Evolutionary conservation across 2,329 filamentous ascomycete species (phyloP).

Genomic region (Monosporascus sp.): DNA sequence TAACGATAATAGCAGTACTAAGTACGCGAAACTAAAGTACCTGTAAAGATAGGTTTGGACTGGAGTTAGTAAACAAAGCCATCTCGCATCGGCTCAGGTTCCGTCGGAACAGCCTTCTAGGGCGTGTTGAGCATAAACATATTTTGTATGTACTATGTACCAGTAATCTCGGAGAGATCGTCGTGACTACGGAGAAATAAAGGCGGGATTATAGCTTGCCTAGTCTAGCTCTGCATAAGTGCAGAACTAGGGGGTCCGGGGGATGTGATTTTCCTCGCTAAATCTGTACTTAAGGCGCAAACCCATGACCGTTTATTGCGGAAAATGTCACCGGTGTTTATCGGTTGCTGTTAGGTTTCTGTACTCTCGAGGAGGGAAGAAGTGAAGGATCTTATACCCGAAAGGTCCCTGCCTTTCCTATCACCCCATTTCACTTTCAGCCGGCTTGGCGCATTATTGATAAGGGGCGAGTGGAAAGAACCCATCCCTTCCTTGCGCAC

Average conservation of each 20-base stretch:
- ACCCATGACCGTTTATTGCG: too few relatives aligned
- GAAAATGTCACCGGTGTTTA: too few relatives aligned
- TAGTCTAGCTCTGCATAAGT: not conserved
- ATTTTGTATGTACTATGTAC: not conserved
- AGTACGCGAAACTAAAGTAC: not conserved
- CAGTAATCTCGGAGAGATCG: not conserved
- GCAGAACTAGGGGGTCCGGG: not conserved
- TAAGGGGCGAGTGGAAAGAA: not conserved
- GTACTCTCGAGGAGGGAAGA: not conserved
- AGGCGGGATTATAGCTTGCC: not conserved
- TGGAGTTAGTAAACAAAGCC: not conserved
- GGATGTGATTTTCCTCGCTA: not conserved
- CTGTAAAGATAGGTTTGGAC: not conserved
- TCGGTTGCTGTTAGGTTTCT: not conserved
- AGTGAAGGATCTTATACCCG: not conserved
- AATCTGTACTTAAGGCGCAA: not conserved
- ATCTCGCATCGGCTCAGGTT: not conserved
- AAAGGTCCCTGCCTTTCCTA: not conserved
- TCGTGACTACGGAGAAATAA: not conserved
- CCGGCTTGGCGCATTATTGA: constrained; percentile 13
- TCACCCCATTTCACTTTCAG: constrained; percentile 7
- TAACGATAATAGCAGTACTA: not conserved
- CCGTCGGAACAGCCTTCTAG: not conserved
- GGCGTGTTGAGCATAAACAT: not conserved
- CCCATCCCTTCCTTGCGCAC: not conserved